Conservation (phyloP, 1,284 basidiomycete genomes). For the Albatrellus sp. region DNA sequence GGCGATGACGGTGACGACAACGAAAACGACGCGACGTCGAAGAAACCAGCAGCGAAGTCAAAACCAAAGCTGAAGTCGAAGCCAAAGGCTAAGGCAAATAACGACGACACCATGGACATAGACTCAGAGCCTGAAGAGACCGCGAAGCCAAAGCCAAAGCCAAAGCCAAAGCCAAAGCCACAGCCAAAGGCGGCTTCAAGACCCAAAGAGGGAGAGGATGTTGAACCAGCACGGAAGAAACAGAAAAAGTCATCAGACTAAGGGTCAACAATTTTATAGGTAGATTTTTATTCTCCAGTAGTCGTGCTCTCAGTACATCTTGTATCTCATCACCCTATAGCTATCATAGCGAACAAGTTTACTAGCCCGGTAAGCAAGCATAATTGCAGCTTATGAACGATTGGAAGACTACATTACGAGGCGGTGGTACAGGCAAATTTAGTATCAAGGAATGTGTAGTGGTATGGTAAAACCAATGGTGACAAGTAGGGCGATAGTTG, state of each 20-base stretch:
- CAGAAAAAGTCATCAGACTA: constrained; percentile 29
- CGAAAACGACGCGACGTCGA: constrained; percentile 15
- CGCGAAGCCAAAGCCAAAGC: constrained; percentile 35
- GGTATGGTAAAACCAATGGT: too few relatives aligned
- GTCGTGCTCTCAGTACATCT: too few relatives aligned
- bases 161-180: constrained; percentile 33
- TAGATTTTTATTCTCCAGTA: too few relatives aligned
- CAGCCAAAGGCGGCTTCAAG: constrained; percentile 12
- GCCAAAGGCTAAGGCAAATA: constrained; percentile 23
- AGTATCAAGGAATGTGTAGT: too few relatives aligned
- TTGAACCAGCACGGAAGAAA: constrained; percentile 64
- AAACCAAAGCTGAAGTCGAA: constrained; percentile 22
- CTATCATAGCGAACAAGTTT: too few relatives aligned
- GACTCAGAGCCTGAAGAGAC: constrained; percentile 32
- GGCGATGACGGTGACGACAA: constrained; percentile 23
- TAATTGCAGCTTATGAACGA: too few relatives aligned
- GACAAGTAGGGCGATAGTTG: neutral
- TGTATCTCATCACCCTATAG: too few relatives aligned
- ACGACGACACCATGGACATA: constrained; percentile 19
- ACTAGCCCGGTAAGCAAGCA: too few relatives aligned
- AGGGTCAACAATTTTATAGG: neutral
- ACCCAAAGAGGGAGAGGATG: constrained; percentile 30
- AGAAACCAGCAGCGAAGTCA: constrained; percentile 18
- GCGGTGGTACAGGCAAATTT: too few relatives aligned
- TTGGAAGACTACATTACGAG: too few relatives aligned